Evolutionary conservation across 495 filamentous ascomycete genomes (phyloP), one percentile per base, ranked within the genome.

Genomic region (Pseudotulostoma volvatum): DNA sequence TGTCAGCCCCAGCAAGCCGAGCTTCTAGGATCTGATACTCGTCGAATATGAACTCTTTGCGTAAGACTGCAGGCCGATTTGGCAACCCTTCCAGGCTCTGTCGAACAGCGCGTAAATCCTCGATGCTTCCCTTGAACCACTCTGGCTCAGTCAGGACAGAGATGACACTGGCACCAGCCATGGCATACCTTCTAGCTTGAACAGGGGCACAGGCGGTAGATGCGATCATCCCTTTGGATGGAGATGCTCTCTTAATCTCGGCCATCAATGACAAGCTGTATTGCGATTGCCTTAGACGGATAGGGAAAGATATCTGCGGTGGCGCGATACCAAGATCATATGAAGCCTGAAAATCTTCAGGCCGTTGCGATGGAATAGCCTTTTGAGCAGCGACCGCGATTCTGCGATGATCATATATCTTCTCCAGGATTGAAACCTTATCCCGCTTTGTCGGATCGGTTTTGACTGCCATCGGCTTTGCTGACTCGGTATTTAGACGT

Each of bases 1-100:
- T 96, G 55, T 99, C 90, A 18, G 92, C 90, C 33, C 90, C 90
- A 1, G 88, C 85, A 31, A 99, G 62, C 17, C 92, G 70, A 5
- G 92, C 90, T 56, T 99, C 90, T 19, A 99, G 63, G 39, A 99
- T 96, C 55, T 99, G 90, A 55, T 96, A 99, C 52, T 95, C 84
- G 13, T 95, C 86, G 49, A 99, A 96, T 31, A 99, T 76, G 49
- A 99, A 99, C 37, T 99, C 90, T 53, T 99, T 99, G 4, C 92
- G 74, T 14, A 99, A 65, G 4, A 99, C 68, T 7, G 87, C 90
- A 3, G 90, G 90, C 30, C 90, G 72, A 55, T 95, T 90, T 0
- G 81, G 76, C 73, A 96, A 82, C 8, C 81, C 83, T 45, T 85
- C 77, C 11, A 99, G 64, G 32, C 81, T 84, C 54, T 86, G 83